Evolutionary conservation across 2,329 filamentous ascomycete genomes (phyloP).

Genomic region (Aureobasidium sp.): DNA sequence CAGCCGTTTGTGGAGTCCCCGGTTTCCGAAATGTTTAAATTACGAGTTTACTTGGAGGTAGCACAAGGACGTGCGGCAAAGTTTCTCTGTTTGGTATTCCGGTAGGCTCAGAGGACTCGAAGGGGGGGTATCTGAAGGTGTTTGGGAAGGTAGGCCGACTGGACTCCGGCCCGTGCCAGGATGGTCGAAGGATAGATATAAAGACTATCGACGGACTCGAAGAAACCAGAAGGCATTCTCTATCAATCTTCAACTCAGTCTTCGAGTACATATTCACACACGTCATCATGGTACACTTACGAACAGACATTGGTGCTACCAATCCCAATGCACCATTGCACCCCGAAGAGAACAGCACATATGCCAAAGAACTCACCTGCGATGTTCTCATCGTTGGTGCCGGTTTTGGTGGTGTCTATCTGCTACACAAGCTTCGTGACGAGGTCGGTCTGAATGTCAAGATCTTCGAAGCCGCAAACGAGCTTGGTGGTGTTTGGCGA

Average conservation of each 20-base stretch:
- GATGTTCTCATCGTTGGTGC: conserved; percentile 24
- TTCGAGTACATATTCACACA: not conserved
- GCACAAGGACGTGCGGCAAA: not conserved
- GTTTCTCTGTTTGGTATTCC: not conserved
- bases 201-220: not conserved
- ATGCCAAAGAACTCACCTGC: conserved; percentile 21
- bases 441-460: conserved; percentile 25
- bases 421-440: conserved; percentile 23
- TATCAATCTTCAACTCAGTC: not conserved
- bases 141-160: conserved; percentile 1
- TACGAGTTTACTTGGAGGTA: not conserved
- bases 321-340: conserved; percentile 10
- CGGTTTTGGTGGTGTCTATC: conserved; percentile 22
- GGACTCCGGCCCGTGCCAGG: not conserved
- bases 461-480: conserved; percentile 27
- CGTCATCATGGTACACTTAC: conserved; percentile 16
- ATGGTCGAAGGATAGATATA: conserved; percentile 6
- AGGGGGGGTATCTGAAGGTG: not conserved
- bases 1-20: not conserved
- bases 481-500: conserved; percentile 31
- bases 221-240: not conserved
- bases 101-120: not conserved
- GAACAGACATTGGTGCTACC: conserved; percentile 18
- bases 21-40: not conserved
- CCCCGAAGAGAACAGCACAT: conserved; percentile 12